Conservation (phyloP, 352 stramenopile species). For the Phytophthora gonapodyides region DNA sequence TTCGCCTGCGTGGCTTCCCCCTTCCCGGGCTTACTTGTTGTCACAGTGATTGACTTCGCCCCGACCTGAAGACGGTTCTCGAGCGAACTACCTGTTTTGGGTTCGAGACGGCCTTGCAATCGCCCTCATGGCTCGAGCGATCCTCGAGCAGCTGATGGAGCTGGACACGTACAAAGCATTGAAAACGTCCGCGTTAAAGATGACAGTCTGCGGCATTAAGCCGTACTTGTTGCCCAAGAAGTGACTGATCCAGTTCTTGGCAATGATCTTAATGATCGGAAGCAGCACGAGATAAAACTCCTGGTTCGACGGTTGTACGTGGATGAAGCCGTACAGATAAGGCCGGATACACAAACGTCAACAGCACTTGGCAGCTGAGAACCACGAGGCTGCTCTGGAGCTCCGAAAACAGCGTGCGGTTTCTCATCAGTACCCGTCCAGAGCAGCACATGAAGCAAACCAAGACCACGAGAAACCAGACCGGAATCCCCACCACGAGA, state of each 20-base stretch:
- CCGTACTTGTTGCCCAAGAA: slow-evolving; percentile 20
- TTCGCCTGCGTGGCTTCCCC: slow-evolving; percentile 27
- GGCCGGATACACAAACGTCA: slow-evolving; percentile 46
- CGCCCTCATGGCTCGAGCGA: slow-evolving; percentile 33
- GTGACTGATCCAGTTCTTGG: slow-evolving; percentile 37
- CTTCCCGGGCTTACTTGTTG: slow-evolving; percentile 31
- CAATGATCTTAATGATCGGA: slow-evolving; percentile 41
- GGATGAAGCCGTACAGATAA: slow-evolving; percentile 26
- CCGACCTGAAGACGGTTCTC: slow-evolving; percentile 10
- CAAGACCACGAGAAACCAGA: slow-evolving; percentile 29
- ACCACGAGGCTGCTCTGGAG: slow-evolving; percentile 24
- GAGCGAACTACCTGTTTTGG: slow-evolving; percentile 43
- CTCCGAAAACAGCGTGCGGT: slow-evolving; percentile 11
- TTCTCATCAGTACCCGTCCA: slow-evolving; percentile 15
- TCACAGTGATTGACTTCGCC: slow-evolving; percentile 30
- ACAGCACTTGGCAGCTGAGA: slow-evolving; percentile 32
- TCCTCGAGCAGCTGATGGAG: slow-evolving; percentile 46
- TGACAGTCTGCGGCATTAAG: slow-evolving; percentile 38
- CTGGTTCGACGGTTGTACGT: slow-evolving; percentile 31
- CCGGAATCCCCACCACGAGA: slow-evolving; percentile 25
- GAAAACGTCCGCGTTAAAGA: slow-evolving; percentile 41
- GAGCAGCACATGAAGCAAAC: slow-evolving; percentile 26
- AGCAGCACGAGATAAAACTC: slow-evolving; percentile 37
- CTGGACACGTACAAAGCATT: background rate
- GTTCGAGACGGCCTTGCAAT: slow-evolving; percentile 30